A percentile compares a stretch with the other conserved stretches of the same genome.
Conservation (phyloP, 768 basidiomycete genomes). For the Dendrothele bispora region DNA sequence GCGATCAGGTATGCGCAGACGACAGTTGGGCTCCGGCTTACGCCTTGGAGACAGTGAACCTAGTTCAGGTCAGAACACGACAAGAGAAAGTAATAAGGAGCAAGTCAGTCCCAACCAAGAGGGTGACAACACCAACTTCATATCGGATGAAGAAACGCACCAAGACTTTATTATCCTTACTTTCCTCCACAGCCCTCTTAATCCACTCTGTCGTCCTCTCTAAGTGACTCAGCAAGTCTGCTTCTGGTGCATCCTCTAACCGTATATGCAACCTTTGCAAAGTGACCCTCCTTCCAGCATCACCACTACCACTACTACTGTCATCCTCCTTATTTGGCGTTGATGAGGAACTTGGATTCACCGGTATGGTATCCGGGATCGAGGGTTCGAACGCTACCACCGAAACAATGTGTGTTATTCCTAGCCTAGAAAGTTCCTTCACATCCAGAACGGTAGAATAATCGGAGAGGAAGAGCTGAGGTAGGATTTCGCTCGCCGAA, state of each 20-base stretch:
- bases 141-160: too few relatives aligned
- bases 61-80: conserved; percentile 21
- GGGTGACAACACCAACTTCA: too few relatives aligned
- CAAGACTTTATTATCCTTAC: conserved; percentile 44
- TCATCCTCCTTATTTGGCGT: too few relatives aligned
- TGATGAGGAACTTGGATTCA: too few relatives aligned
- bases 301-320: too few relatives aligned
- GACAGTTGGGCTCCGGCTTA: conserved; percentile 74
- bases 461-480: conserved; percentile 33
- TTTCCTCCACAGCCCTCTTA: conserved; percentile 42
- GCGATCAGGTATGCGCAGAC: conserved; percentile 72
- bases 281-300: too few relatives aligned
- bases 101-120: too few relatives aligned
- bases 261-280: conserved; percentile 50
- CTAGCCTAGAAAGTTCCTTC: conserved; percentile 49
- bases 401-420: conserved; percentile 75
- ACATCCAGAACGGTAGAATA: conserved; percentile 51
- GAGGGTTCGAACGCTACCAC: conserved; percentile 52
- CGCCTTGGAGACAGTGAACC: conserved; percentile 79
- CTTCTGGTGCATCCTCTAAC: conserved; percentile 38
- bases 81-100: not conserved
- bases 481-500: conserved; percentile 39
- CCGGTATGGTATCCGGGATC: conserved; percentile 45
- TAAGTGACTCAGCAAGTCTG: conserved; percentile 46
- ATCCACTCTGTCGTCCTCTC: conserved; percentile 56